Evolutionary conservation across 2,329 filamentous ascomycete species (phyloP), one percentile per base, ranked within the genome.

Genomic region (Cladosporium sp.): DNA sequence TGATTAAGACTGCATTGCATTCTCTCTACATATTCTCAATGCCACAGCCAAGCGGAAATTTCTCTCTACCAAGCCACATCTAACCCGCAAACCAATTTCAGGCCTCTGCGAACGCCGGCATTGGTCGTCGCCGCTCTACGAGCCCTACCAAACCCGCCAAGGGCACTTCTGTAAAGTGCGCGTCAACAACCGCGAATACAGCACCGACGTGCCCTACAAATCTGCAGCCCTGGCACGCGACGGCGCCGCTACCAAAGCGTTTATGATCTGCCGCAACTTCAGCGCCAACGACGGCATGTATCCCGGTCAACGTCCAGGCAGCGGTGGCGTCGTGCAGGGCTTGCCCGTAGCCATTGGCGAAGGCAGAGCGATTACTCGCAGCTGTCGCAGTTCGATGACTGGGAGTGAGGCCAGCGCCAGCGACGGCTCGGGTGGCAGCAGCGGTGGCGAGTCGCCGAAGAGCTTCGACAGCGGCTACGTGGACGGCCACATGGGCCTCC

Each of bases 251-350:
- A 95, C 95, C 84, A 89, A 91, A 61, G 93, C 93, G 58, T 97
- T 96, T 76, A 93, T 96, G 85, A 94, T 97, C 65, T 97, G 93
- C 80, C 88, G 91, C 63, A 96, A 96, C 80, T 97, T 97, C 77
- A 96, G 91, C 57, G 90, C 95, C 74, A 97, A 96, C 72, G 91
- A 95, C 68, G 93, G 93, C 71, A 96, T 96, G 91, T 84, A 83
- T 62, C 84, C 77, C 70, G 69, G 81, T 65, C 67, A 84, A 74
- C 63, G 81, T 71, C 77, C 80, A 68, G 73, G 81, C 72, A 54
- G 61, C 39, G 63, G 59, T 72, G 73, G 74, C 19, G 75, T 82
- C 20, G 76, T 84, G 42, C 84, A 87, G 71, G 84, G 84, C 4
- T 73, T 85, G 22, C 84, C 84, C 1, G 83, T 85, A 58, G 83